These are phyloP conservation scores for Solanum medicagineum DNA, from an alignment of 257 asterid genomes.

Conservation along the genomic window DNA sequence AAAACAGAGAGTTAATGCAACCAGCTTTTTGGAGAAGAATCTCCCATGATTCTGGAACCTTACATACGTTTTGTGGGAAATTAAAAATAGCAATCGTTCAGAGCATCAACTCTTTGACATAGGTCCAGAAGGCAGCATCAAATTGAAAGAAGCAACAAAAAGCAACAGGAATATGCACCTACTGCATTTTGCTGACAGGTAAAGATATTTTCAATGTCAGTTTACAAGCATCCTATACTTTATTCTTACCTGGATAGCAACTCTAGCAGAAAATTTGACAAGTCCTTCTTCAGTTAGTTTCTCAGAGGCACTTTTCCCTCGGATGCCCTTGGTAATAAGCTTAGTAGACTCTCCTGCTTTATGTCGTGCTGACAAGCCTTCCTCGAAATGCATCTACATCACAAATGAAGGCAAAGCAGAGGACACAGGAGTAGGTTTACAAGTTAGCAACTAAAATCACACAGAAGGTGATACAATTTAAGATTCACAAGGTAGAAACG, in stretches of 20 bases:
- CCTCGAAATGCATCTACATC: constrained; percentile 83
- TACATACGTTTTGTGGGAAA: background rate
- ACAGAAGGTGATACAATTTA: background rate
- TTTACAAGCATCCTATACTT: background rate
- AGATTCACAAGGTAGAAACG: background rate
- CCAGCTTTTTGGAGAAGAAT: background rate
- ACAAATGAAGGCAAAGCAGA: constrained; percentile 4
- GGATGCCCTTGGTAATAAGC: constrained; percentile 61
- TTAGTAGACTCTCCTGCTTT: constrained; percentile 67
- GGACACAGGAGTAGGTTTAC: background rate
- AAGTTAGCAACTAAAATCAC: background rate
- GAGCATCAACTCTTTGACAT: background rate
- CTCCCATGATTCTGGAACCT: background rate
- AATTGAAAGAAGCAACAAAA: background rate
- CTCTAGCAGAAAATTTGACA: constrained; percentile 83
- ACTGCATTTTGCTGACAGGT: background rate
- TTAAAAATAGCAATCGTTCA: background rate
- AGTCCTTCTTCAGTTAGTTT: constrained; percentile 91
- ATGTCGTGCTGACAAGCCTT: constrained; percentile 70
- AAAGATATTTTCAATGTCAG: background rate
- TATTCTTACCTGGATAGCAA: constrained; percentile 59
- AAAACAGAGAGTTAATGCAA: background rate
- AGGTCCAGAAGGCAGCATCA: background rate
- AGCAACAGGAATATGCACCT: background rate
- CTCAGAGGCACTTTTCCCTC: constrained; percentile 85